Base-by-base conservation (phyloP, 2,329 filamentous ascomycete species). In the Aspergillus aculeatus region DNA sequence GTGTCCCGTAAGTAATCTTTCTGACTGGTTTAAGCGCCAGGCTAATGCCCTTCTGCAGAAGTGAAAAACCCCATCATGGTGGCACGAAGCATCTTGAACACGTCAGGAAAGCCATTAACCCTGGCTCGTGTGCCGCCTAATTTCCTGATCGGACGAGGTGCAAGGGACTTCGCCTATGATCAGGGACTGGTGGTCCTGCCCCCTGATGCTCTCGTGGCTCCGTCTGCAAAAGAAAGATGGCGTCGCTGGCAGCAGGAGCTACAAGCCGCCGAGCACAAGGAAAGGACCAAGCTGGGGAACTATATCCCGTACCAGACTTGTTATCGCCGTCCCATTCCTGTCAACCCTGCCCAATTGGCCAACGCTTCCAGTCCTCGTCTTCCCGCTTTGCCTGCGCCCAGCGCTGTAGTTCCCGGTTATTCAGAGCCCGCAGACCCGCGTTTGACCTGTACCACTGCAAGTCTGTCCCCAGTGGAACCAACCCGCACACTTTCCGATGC, bases 51-150 rank as follows among this genome's bases (percentile, higher is more conserved):
- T 41, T 6, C 14, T 21, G 5, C 52, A 74, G 72, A 69, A 54
- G 87, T 99, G 72, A 93, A 90, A 67, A 99, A 99, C 67, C 95
- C 95, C 0, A 93, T 99, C 41, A 90, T 88, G 7, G 82, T 97
- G 6, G 95, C 95, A 56, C 90, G 94, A 50, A 75, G 90, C 41
- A 86, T 99, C 26, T 86, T 96, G 23, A 89, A 96, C 58, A 84
- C 85, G 59, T 91, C 91, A 59, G 89, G 85, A 53, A 83, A 87
- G 59, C 86, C 90, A 1, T 78, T 98, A n/a, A 91, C 91, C 7
- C 84, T 98, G 54, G 87, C 90, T 57, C 88, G 95, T 58, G 92
- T 99, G 4, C 93, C 96, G 9, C 95, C 95, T 10, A 98, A 97
- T 69, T 86, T 97, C 24, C 84, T 99, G 1, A 90, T 96, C 11